These are phyloP conservation scores for Ophiostoma sp. DNA, from an alignment of 2,329 filamentous ascomycete species.

Conservation along the genomic window DNA sequence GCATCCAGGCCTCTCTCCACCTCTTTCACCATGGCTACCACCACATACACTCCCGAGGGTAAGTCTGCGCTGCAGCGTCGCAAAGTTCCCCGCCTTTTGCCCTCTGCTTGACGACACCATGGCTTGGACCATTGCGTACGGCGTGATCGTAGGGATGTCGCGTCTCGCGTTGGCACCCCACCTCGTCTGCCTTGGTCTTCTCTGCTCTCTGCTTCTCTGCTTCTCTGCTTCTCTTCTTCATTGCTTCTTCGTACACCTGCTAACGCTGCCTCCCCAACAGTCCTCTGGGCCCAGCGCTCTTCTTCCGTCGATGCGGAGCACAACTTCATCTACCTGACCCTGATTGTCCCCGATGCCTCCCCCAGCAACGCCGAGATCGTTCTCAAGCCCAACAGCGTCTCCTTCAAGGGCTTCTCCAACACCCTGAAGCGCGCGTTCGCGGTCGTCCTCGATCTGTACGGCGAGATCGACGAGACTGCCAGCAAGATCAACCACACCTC, in stretches of 20 bases:
- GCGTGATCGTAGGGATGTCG: no score
- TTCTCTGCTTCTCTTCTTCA: background rate
- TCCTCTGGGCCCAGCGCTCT: conserved; percentile 97
- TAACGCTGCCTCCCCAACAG: conserved; percentile 41
- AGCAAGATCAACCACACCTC: conserved; percentile 83
- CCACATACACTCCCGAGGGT: conserved; percentile 38
- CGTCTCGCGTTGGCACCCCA: no score
- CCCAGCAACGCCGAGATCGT: conserved; percentile 73
- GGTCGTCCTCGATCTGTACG: conserved; percentile 81
- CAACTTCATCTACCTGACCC: conserved; percentile 93
- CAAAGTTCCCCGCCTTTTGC: background rate
- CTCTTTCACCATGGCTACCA: conserved; percentile 29
- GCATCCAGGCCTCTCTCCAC: background rate
- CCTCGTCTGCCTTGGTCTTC: no score
- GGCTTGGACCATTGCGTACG: background rate
- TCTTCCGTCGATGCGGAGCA: conserved; percentile 70
- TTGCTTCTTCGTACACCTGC: background rate
- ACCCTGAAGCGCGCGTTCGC: conserved; percentile 83
- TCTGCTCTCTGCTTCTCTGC: no score
- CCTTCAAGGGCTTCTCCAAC: conserved; percentile 75
- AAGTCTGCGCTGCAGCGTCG: conserved; percentile 25
- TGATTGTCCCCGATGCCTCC: conserved; percentile 80
- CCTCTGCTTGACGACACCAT: background rate
- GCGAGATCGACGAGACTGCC: conserved; percentile 78
- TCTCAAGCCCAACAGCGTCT: conserved; percentile 68